Evolutionary conservation across 768 basidiomycete genomes (phyloP).

Genomic region (Erythrobasidium yunnanense): DNA sequence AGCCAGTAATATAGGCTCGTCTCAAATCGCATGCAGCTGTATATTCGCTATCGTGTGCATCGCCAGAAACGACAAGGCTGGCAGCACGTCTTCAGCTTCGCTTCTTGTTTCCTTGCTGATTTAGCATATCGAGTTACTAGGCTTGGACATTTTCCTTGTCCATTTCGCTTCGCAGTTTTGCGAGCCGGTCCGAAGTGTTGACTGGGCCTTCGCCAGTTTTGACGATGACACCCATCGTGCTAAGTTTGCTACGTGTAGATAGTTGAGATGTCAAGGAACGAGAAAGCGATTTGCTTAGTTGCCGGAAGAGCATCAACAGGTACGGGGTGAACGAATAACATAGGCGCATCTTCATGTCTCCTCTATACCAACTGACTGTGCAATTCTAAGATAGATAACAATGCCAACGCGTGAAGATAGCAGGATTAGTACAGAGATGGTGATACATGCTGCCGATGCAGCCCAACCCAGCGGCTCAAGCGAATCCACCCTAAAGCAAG

Average conservation of each 20-base stretch:
- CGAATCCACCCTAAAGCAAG: too few species aligned
- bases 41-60: slow-evolving; percentile 60
- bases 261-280: not conserved
- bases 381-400: too few species aligned
- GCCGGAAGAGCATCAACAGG: not conserved
- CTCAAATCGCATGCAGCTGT: slow-evolving; percentile 40
- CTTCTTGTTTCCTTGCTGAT: not conserved
- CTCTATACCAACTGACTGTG: not conserved
- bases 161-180: slow-evolving; percentile 61
- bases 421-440: too few species aligned
- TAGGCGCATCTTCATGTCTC: not conserved
- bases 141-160: slow-evolving; percentile 54
- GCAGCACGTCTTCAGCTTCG: not conserved
- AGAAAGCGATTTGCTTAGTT: not conserved
- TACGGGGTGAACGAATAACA: not conserved
- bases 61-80: slow-evolving; percentile 77
- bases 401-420: too few species aligned
- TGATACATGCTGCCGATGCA: too few species aligned
- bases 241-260: not conserved
- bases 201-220: slow-evolving; percentile 29
- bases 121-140: slow-evolving; percentile 39
- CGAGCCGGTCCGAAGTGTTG: slow-evolving; percentile 56
- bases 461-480: not conserved
- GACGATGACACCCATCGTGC: slow-evolving; percentile 25
- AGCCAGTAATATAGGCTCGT: slow-evolving; percentile 80